Percentiles rank a stretch among this genome's conserved stretches.
Evolutionary conservation across 2,329 filamentous ascomycete species (phyloP).

Genomic region (Venturia carpophila): DNA sequence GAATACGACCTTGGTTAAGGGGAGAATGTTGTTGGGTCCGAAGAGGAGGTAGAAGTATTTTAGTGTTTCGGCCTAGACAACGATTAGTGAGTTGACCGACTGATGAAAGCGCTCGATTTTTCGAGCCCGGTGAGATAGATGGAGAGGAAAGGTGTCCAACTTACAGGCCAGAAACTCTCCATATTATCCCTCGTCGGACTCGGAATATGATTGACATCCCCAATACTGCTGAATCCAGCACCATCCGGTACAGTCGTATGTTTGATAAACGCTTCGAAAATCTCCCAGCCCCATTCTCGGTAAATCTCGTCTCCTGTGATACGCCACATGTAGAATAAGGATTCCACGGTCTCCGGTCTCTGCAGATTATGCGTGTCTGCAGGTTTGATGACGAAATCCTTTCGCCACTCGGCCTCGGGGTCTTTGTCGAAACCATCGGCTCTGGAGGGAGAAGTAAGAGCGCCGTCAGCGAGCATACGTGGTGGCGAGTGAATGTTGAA

Average conservation of each 20-base stretch:
- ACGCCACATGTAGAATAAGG: conserved; percentile 95
- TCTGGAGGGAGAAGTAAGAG: conserved; percentile 35
- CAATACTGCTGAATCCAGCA: conserved; percentile 74
- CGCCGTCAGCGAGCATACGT: conserved; percentile 49
- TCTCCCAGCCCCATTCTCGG: conserved; percentile 96
- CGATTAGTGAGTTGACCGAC: conserved; percentile 15
- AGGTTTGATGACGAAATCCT: conserved; percentile 72
- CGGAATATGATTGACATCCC: conserved; percentile 65
- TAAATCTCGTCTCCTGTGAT: conserved; percentile 88
- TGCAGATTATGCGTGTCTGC: conserved; percentile 90
- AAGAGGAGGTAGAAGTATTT: conserved; percentile 98
- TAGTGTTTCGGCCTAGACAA: conserved; percentile 74
- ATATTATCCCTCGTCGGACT: conserved; percentile 75
- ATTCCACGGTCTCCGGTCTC: conserved; percentile 93
- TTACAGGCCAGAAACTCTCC: conserved; percentile 96
- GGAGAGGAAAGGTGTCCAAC: conserved; percentile 27
- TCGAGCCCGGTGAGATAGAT: not conserved
- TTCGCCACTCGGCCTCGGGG: conserved; percentile 57
- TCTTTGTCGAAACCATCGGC: conserved; percentile 40
- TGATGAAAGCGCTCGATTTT: too few relatives aligned
- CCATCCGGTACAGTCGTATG: conserved; percentile 72
- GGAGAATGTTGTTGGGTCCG: conserved; percentile 71
- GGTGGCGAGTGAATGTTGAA: conserved; percentile 70
- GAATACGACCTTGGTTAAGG: conserved; percentile 79
- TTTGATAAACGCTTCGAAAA: conserved; percentile 87